Base-by-base conservation (phyloP, 495 filamentous ascomycete species). In the Penicillium simplicissimum region DNA sequence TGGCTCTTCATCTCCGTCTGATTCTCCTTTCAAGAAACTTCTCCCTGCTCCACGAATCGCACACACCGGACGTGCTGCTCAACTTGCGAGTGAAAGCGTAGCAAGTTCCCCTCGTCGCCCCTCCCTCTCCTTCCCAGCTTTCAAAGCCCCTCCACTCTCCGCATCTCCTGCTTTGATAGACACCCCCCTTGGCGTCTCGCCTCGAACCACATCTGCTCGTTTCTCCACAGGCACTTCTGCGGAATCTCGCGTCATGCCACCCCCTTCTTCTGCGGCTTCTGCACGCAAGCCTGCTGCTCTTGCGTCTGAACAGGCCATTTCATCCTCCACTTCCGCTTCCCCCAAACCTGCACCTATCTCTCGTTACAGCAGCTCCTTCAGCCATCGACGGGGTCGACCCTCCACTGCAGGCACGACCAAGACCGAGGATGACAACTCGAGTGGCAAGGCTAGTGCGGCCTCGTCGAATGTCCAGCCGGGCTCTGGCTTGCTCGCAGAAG, bases 101-200 rank as follows among this genome's bases (percentile, higher is more conserved):
- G 79, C 74, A 67, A 86, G 67, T 61, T 73, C 84, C 28, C 76
- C 84, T 51, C 82, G 90, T 62, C 87, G 93, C n/a, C 85, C 91
- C 10, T 98, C 93, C 0, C 84, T 96, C 15, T 96, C 93, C 2
- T 96, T 97, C 69, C 90, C 93, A 69, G 89, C 94, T 1, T 98
- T 98, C 76, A 98, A 98, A 76, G 91, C 93, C 8, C 91, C 93
- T 9, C 93, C 94, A 19, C 82, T 98, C 17, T 96, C 93, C 15
- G 90, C 90, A n/a, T 98, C 94, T 10, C 95, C 95, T 8, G 84
- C 85, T 8, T 75, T 84, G 37, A 69, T 74, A 17, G 85, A 87
- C 45, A 76, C 76, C 43, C 74, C 78, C 14, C 71, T 82, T 2
- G 78, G 79, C 9, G 74, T 76, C 15, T 94, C 88, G 6, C 91